These are phyloP conservation scores for Stephanodiscus triporus DNA, from an alignment of 108 stramenopile species.

Conservation along the genomic window DNA sequence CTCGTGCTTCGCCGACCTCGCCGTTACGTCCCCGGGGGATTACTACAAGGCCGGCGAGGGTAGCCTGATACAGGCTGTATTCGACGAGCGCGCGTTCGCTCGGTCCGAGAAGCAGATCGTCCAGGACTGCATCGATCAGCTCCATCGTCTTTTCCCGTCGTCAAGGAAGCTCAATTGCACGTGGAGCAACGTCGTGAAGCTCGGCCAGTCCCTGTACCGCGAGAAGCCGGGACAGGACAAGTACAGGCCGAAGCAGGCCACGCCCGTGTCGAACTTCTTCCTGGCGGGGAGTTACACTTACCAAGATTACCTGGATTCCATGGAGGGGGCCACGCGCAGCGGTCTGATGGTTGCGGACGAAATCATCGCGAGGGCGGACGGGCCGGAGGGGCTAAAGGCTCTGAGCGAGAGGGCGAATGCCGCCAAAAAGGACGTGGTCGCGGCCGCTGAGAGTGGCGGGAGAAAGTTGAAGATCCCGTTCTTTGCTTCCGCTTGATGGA, in stretches of 20 bases:
- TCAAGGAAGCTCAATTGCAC: constrained; percentile 91
- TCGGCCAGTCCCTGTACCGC: constrained; percentile 91
- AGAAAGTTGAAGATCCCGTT: constrained; percentile 33
- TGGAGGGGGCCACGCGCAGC: constrained; percentile 96
- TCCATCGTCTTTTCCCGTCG: constrained; percentile 90
- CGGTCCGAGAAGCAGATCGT: constrained; percentile 85
- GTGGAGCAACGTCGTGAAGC: constrained; percentile 94
- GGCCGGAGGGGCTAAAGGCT: constrained; percentile 67
- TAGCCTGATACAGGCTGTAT: constrained; percentile 88
- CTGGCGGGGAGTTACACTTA: constrained; percentile 96
- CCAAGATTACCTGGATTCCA: constrained; percentile 97
- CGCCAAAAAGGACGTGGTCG: constrained; percentile 11
- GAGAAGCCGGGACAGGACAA: constrained; percentile 95
- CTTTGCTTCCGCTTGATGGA: constrained; percentile 32
- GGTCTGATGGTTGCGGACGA: constrained; percentile 96
- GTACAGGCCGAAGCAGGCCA: constrained; percentile 93
- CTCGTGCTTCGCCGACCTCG: constrained; percentile 97
- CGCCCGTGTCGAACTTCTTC: constrained; percentile 96
- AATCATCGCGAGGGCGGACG: constrained; percentile 90
- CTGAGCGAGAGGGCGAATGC: constrained; percentile 32
- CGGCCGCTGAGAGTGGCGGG: neutral
- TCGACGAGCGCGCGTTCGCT: constrained; percentile 84
- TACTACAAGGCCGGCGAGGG: constrained; percentile 95
- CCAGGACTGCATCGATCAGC: constrained; percentile 85
- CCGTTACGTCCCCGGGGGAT: constrained; percentile 90